phyloP scores from a whole-genome alignment of 2,329 filamentous ascomycete species.

The Onygena corvina region DNA sequence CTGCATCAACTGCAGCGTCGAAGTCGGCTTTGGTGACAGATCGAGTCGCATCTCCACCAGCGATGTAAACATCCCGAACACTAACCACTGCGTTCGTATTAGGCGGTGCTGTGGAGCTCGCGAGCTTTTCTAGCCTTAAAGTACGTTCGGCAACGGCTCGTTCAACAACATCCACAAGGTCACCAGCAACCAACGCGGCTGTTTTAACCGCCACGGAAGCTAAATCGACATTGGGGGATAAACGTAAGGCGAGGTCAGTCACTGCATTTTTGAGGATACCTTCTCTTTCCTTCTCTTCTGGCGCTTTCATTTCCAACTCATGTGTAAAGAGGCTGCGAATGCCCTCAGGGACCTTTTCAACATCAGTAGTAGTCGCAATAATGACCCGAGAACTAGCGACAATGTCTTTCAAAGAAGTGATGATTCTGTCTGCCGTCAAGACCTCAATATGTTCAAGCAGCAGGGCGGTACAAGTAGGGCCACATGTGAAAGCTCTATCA shows the following conservation, averaged over 20 bases:
- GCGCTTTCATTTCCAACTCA: constrained; percentile 84
- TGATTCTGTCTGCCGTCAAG: constrained; percentile 80
- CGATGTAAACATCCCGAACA: constrained; percentile 71
- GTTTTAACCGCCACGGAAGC: constrained; percentile 84
- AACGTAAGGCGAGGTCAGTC: constrained; percentile 58
- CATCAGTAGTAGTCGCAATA: constrained; percentile 86
- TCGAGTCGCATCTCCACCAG: constrained; percentile 67
- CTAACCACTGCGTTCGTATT: constrained; percentile 39
- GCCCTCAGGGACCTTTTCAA: constrained; percentile 85
- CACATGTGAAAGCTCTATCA: constrained; percentile 80
- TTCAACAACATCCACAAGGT: constrained; percentile 88
- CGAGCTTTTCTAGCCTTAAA: constrained; percentile 62
- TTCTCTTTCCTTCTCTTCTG: constrained; percentile 84
- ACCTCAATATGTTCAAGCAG: constrained; percentile 86
- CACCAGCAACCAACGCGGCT: constrained; percentile 84
- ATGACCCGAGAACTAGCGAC: constrained; percentile 68
- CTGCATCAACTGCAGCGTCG: constrained; percentile 84
- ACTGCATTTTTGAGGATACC: constrained; percentile 71
- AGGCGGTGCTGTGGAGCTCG: constrained; percentile 26
- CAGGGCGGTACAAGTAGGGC: constrained; percentile 67
- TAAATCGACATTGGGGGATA: constrained; percentile 75
- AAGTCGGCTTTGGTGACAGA: constrained; percentile 76
- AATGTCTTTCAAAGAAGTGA: constrained; percentile 71
- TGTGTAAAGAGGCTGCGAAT: constrained; percentile 88
- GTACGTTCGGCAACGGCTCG: constrained; percentile 68